Conservation (phyloP, 1,284 basidiomycete species). For the Ustilago sp. region DNA sequence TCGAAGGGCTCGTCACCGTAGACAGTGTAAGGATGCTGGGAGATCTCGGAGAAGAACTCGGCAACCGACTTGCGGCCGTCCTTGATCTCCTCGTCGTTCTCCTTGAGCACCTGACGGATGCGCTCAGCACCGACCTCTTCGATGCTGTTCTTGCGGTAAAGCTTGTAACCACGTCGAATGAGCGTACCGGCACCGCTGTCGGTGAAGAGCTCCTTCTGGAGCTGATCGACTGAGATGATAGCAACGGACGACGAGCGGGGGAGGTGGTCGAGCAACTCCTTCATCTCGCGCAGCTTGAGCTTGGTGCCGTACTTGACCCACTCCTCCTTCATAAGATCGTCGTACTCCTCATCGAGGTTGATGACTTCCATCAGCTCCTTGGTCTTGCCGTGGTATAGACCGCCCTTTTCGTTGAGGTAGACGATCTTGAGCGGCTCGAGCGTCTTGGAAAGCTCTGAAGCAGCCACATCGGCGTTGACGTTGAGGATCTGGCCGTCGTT, state of each 20-base stretch:
- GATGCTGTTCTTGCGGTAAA: conserved; percentile 87
- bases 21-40: conserved; percentile 81
- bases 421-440: conserved; percentile 84
- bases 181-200: conserved; percentile 97
- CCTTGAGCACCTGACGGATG: conserved; percentile 76
- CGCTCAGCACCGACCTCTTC: conserved; percentile 90
- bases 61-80: conserved; percentile 87
- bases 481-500: conserved; percentile 69
- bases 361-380: conserved; percentile 80
- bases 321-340: conserved; percentile 95
- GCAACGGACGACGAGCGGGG: conserved; percentile 97
- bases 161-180: conserved; percentile 96
- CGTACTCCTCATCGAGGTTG: conserved; percentile 99
- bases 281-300: conserved; percentile 98
- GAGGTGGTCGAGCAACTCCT: conserved; percentile 97
- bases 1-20: conserved; percentile 98
- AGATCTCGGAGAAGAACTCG: conserved; percentile 83
- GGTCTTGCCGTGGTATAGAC: conserved; percentile 91
- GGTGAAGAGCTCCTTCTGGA: conserved; percentile 99
- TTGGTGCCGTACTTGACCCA: conserved; percentile 99
- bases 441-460: conserved; percentile 68
- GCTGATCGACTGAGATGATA: conserved; percentile 91
- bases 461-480: conserved; percentile 69
- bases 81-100: conserved; percentile 91
- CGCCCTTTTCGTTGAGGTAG: conserved; percentile 98